These are phyloP conservation scores for Lagenaria siceraria DNA, from an alignment of 306 rosid species.

Conservation along the genomic window DNA sequence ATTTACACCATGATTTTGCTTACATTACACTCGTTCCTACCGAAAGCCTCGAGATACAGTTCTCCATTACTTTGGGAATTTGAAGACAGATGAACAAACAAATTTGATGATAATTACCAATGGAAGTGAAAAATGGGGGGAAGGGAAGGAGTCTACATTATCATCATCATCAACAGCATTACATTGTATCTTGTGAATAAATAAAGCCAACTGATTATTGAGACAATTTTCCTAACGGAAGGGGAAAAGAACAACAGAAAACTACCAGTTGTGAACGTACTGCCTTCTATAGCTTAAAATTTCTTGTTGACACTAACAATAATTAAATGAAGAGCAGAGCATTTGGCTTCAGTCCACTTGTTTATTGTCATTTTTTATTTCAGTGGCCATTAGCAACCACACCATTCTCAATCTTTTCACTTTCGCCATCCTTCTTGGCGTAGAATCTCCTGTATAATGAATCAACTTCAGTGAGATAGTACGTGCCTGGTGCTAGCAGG, in stretches of 20 bases:
- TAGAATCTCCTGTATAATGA: slow-evolving; percentile 83
- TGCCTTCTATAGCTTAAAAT: background rate
- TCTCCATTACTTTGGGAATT: too few relatives aligned
- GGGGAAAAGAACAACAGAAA: background rate
- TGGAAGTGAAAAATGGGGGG: background rate
- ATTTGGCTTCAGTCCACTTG: background rate
- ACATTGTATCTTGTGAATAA: background rate
- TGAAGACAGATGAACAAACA: too few relatives aligned
- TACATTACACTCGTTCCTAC: too few relatives aligned
- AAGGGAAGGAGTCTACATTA: background rate
- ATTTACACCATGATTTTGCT: too few relatives aligned
- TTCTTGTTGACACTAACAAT: background rate
- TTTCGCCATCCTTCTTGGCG: slow-evolving; percentile 27
- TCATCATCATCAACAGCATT: background rate
- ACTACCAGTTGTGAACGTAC: background rate
- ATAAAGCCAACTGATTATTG: background rate
- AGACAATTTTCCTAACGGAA: background rate
- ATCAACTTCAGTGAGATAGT: slow-evolving; percentile 94
- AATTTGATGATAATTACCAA: background rate
- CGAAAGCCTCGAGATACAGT: too few relatives aligned
- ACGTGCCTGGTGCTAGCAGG: slow-evolving; percentile 72
- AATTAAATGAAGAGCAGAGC: background rate
- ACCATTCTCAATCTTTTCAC: slow-evolving; percentile 21
- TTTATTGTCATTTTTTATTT: background rate
- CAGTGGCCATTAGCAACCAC: slow-evolving; percentile 55